Percentiles rank a stretch among this genome's conserved stretches.
Conservation (phyloP, 352 stramenopile genomes). For the Phytophthora tubulina region DNA sequence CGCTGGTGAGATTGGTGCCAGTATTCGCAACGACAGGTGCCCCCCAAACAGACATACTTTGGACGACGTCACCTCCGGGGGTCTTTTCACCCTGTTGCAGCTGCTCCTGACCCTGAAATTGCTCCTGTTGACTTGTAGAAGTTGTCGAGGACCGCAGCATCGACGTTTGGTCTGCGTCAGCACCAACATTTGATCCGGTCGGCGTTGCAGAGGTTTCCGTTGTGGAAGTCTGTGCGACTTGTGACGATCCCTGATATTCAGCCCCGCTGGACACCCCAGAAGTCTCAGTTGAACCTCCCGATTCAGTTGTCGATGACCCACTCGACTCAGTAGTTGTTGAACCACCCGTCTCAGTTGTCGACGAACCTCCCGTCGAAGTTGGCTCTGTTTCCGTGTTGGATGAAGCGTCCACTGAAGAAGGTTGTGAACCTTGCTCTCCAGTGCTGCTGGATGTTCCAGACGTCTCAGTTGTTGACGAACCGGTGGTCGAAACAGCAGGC, state of each 20-base stretch:
- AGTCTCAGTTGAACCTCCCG: background rate
- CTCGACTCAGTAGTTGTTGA: too few relatives aligned
- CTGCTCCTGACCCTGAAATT: background rate
- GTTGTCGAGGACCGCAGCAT: background rate
- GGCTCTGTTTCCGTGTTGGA: too few relatives aligned
- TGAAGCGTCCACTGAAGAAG: too few relatives aligned
- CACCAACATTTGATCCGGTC: background rate
- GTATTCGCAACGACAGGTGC: conserved; percentile 25
- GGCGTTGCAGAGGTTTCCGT: background rate
- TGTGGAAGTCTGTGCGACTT: background rate
- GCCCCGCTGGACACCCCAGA: background rate
- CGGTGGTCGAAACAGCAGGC: background rate
- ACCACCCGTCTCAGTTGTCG: too few relatives aligned
- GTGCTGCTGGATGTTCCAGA: background rate
- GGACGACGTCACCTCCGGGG: conserved; percentile 7
- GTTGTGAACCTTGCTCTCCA: background rate
- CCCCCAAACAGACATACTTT: conserved; percentile 20
- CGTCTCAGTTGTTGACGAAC: background rate
- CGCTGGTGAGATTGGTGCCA: conserved; percentile 22
- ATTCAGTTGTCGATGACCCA: too few relatives aligned
- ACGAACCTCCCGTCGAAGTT: too few relatives aligned
- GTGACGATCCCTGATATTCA: background rate
- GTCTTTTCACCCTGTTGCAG: conserved; percentile 1
- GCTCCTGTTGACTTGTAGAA: background rate
- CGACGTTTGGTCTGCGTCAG: background rate